Evolutionary conservation across 1,139 yeast species (phyloP).

Genomic region (Blastobotrys elegans): DNA sequence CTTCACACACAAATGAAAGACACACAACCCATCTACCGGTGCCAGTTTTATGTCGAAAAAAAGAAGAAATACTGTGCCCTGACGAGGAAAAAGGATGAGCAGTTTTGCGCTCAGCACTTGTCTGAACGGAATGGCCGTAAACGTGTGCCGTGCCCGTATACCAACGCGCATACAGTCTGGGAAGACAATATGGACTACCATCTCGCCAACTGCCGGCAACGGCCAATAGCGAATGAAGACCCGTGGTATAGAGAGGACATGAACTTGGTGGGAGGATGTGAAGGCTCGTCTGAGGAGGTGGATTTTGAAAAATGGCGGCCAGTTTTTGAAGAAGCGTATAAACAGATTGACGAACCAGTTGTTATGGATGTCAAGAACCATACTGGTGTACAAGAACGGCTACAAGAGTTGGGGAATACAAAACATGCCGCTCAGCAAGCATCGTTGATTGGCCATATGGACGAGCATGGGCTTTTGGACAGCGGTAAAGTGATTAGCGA

Average conservation of each 20-base stretch:
- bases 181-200: constrained; percentile 52
- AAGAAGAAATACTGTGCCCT: constrained; percentile 49
- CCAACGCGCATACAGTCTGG: constrained; percentile 72
- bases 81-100: constrained; percentile 48
- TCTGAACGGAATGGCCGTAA: constrained; percentile 28
- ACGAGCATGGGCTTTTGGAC: constrained; percentile 40
- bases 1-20: no score
- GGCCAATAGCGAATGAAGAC: constrained; percentile 33
- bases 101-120: constrained; percentile 61
- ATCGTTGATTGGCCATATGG: constrained; percentile 68
- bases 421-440: constrained; percentile 84
- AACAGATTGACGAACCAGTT: constrained; percentile 14
- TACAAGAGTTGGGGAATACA: constrained; percentile 48
- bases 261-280: constrained; percentile 32
- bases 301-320: constrained; percentile 19
- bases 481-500: constrained; percentile 48
- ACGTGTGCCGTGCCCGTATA: constrained; percentile 74
- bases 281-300: not conserved
- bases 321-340: constrained; percentile 31
- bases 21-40: not conserved
- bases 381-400: constrained; percentile 37
- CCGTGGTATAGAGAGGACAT: constrained; percentile 43
- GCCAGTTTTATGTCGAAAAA: constrained; percentile 13
- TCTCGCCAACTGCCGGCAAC: constrained; percentile 54
- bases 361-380: constrained; percentile 21